A percentile compares a stretch with the other conserved stretches of the same genome.
phyloP scores from a whole-genome alignment of 1,284 basidiomycete species.

The Tausonia pullulans region DNA sequence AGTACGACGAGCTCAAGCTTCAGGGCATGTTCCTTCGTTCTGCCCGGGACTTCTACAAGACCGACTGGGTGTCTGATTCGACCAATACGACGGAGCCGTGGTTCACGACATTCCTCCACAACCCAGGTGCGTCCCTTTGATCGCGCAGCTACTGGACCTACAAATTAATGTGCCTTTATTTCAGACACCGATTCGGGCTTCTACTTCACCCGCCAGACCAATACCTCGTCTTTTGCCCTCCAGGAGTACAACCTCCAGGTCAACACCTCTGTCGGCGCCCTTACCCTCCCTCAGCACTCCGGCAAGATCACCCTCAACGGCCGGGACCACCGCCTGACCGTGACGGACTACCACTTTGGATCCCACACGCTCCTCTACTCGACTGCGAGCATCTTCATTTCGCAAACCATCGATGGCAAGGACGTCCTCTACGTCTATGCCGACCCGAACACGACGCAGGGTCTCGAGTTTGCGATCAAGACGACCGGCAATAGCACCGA shows the following conservation, averaged over 20 bases:
- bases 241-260: background rate
- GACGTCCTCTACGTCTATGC: constrained; percentile 44
- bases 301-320: constrained; percentile 1
- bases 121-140: background rate
- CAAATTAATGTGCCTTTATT: too few relatives aligned
- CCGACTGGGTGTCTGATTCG: background rate
- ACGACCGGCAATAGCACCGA: too few relatives aligned
- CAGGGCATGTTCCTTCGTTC: background rate
- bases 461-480: too few relatives aligned
- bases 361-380: constrained; percentile 40
- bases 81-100: too few relatives aligned
- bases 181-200: constrained; percentile 53
- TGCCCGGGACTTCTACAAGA: background rate
- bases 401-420: constrained; percentile 41
- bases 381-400: constrained; percentile 41
- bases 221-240: constrained; percentile 21
- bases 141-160: constrained; percentile 11
- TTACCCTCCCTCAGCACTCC: too few relatives aligned
- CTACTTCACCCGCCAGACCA: constrained; percentile 53
- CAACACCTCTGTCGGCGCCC: background rate
- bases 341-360: constrained; percentile 43
- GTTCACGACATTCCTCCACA: background rate
- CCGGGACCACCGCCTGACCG: constrained; percentile 42
- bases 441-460: constrained; percentile 41
- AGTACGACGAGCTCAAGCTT: constrained; percentile 4